These are phyloP conservation scores for Puccinia novopanici DNA, from an alignment of 1,284 basidiomycete genomes.

Conservation along the genomic window DNA sequence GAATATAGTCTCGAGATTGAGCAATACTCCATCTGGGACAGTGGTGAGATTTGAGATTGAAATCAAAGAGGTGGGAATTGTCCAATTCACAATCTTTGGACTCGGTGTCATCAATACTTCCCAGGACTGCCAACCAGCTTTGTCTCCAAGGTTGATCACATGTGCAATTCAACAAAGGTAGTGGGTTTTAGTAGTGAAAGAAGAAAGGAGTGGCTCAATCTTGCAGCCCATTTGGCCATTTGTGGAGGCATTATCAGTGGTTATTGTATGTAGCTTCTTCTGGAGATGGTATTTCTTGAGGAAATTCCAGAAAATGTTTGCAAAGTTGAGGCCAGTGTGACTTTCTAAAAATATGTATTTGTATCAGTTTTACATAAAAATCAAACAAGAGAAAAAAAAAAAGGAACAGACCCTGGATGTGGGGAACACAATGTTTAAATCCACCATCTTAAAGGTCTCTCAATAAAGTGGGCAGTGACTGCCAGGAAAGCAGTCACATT, in stretches of 20 bases:
- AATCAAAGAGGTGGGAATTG: neutral
- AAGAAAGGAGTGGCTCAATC: neutral
- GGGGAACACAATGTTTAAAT: neutral
- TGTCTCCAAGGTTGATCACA: slow-evolving; percentile 14
- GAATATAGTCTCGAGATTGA: slow-evolving; percentile 9
- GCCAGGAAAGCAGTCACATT: neutral
- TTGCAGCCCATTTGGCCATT: neutral
- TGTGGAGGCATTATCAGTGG: slow-evolving; percentile 14
- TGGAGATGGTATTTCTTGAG: neutral
- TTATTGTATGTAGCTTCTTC: slow-evolving; percentile 5
- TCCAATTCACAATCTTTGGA: neutral
- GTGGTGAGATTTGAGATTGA: neutral
- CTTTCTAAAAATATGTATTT: neutral
- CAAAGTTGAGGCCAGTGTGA: neutral
- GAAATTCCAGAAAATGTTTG: neutral
- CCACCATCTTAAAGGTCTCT: neutral
- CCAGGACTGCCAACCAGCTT: neutral
- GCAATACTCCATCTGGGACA: neutral
- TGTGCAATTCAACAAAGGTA: slow-evolving; percentile 15
- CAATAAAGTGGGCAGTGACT: neutral
- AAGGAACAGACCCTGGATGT: neutral
- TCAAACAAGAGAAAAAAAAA: neutral
- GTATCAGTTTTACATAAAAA: neutral
- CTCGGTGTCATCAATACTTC: neutral
- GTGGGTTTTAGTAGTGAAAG: neutral